phyloP scores from a whole-genome alignment of 2,329 filamentous ascomycete species.

The Penicillium sp. region DNA sequence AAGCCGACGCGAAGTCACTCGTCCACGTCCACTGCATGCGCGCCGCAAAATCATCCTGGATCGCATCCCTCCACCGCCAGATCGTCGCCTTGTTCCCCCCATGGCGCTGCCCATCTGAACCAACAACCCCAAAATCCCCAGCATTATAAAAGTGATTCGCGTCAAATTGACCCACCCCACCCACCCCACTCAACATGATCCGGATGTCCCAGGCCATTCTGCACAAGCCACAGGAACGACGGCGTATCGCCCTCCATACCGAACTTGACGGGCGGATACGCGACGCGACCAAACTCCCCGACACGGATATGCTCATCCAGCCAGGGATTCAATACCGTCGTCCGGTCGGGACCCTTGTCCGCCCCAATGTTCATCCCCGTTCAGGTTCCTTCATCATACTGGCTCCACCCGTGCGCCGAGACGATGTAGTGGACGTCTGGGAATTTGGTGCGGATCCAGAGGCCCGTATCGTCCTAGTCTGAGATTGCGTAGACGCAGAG shows the following conservation, averaged over 20 bases:
- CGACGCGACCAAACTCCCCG: not conserved
- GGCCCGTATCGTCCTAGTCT: not conserved
- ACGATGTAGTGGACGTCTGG: slow-evolving; percentile 3
- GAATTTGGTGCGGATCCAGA: too few relatives aligned
- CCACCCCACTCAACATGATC: too few relatives aligned
- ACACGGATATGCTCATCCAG: slow-evolving; percentile 5
- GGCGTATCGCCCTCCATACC: too few relatives aligned
- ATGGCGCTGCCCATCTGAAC: not conserved
- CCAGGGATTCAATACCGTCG: not conserved
- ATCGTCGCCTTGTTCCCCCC: slow-evolving; percentile 3
- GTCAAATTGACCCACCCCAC: too few relatives aligned
- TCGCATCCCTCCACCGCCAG: not conserved
- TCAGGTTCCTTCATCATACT: not conserved
- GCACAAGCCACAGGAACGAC: too few relatives aligned
- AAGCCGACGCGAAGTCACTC: too few relatives aligned
- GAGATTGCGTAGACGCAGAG: not conserved
- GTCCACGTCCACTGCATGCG: slow-evolving; percentile 7
- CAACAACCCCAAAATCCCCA: slow-evolving; percentile 1
- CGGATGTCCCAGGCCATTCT: too few relatives aligned
- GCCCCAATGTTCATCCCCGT: slow-evolving; percentile 2
- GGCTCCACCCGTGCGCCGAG: too few relatives aligned
- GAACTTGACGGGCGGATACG: not conserved
- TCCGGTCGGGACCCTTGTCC: not conserved
- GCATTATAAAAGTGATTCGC: too few relatives aligned
- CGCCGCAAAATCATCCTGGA: slow-evolving; percentile 13